Conservation (phyloP, 257 asterid species). For the Orobanche coerulescens region DNA sequence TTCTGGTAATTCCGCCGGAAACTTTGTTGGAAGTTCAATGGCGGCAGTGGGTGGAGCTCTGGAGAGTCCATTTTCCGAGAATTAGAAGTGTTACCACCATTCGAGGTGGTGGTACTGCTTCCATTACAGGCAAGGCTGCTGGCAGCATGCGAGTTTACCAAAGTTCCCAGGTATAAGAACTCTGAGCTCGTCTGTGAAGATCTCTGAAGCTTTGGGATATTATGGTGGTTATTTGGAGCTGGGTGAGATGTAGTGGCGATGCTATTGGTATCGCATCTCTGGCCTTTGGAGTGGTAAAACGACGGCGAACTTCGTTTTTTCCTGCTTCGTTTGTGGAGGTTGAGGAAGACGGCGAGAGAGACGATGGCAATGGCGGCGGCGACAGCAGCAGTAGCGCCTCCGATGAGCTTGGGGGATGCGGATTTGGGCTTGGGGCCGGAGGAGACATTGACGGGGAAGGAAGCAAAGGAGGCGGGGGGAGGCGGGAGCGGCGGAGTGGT, state of each 20-base stretch:
- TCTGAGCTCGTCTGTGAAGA: constrained; percentile 89
- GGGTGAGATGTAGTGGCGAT: constrained; percentile 20
- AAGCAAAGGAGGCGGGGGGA: constrained; percentile 49
- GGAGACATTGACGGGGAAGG: constrained; percentile 70
- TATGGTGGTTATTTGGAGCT: constrained; percentile 19
- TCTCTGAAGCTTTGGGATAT: constrained; percentile 65
- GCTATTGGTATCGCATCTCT: constrained; percentile 54
- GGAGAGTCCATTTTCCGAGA: constrained; percentile 66
- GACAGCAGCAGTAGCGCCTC: constrained; percentile 54
- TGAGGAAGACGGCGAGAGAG: constrained; percentile 47
- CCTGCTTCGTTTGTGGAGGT: constrained; percentile 41
- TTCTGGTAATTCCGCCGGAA: constrained; percentile 25
- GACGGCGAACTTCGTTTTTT: constrained; percentile 18
- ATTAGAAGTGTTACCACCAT: constrained; percentile 20
- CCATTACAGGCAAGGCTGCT: constrained; percentile 23
- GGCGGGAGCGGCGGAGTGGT: constrained; percentile 64
- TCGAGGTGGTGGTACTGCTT: constrained; percentile 17
- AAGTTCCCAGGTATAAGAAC: constrained; percentile 83
- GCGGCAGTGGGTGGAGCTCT: constrained; percentile 89
- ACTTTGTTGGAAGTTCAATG: constrained; percentile 36
- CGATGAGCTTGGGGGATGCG: constrained; percentile 53
- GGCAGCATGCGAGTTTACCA: constrained; percentile 60
- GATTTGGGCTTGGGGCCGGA: constrained; percentile 44
- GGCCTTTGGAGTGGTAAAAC: constrained; percentile 35
- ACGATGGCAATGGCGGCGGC: constrained; percentile 50